Evolutionary conservation across 306 rosid species (phyloP).

Genomic region (Benincasa hispida): DNA sequence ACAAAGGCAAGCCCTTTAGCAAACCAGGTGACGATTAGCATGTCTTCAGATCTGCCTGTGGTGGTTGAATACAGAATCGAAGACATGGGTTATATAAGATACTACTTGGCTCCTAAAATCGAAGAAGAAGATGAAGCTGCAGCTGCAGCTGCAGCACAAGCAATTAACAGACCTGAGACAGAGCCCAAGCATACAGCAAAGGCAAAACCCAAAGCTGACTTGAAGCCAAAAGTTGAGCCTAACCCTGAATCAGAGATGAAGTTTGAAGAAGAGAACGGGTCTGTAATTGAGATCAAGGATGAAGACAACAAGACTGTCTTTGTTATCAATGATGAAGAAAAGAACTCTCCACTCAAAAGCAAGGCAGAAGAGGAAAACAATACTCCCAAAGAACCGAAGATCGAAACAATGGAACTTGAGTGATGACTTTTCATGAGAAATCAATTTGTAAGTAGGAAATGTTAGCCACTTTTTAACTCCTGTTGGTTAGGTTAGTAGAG

Average conservation of each 20-base stretch:
- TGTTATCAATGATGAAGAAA: background rate
- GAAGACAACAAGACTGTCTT: conserved; percentile 7
- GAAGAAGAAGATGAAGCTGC: conserved; percentile 56
- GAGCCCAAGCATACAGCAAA: conserved; percentile 11
- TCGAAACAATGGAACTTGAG: conserved; percentile 15
- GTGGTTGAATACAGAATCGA: conserved; percentile 17
- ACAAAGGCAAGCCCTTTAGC: conserved; percentile 40
- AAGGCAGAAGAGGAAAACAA: background rate
- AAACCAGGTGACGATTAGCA: conserved; percentile 24
- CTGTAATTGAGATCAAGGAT: conserved; percentile 5
- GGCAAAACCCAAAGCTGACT: conserved; percentile 1
- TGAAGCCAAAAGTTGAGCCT: conserved; percentile 3
- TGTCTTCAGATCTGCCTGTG: conserved; percentile 27
- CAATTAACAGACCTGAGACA: conserved; percentile 14
- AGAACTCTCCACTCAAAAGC: background rate
- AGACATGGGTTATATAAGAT: conserved; percentile 20
- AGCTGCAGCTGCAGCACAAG: conserved; percentile 20
- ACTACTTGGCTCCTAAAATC: conserved; percentile 59
- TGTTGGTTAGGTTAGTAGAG: background rate
- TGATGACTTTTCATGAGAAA: background rate
- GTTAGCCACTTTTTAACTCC: conserved; percentile 2
- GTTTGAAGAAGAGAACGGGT: background rate
- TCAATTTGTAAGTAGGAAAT: background rate
- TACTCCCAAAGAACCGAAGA: background rate
- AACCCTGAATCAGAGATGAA: background rate